These are phyloP conservation scores for Buxus sempervirens DNA, from an alignment of 164 flowering plant genomes.

Conservation along the genomic window DNA sequence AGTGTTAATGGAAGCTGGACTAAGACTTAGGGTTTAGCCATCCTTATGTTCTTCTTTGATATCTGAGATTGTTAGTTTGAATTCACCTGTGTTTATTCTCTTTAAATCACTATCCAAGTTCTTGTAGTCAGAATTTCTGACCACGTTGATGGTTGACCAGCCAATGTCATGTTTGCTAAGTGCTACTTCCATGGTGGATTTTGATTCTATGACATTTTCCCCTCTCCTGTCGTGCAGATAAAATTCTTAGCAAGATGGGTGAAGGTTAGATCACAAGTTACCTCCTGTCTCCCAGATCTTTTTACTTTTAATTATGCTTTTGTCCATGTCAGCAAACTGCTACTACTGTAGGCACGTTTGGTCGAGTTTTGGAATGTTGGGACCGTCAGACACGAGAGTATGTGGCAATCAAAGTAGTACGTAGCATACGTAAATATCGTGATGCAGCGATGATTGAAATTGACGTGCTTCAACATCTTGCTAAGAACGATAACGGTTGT, in stretches of 20 bases:
- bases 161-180: background rate
- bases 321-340: conserved; percentile 50
- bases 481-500: conserved; percentile 44
- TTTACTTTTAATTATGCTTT: conserved; percentile 41
- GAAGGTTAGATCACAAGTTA: conserved; percentile 80
- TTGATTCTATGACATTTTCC: background rate
- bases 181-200: background rate
- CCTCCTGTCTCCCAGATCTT: conserved; percentile 45
- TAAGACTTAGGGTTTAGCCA: too few relatives aligned
- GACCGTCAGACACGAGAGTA: conserved; percentile 59
- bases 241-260: conserved; percentile 89
- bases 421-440: conserved; percentile 73
- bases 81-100: too few relatives aligned
- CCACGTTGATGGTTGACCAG: background rate
- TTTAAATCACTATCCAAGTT: too few relatives aligned
- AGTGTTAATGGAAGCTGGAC: too few relatives aligned
- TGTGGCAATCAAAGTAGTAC: conserved; percentile 82
- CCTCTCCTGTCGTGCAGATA: conserved; percentile 46
- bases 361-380: conserved; percentile 97
- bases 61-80: too few relatives aligned
- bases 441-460: conserved; percentile 91
- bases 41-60: too few relatives aligned
- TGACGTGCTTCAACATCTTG: conserved; percentile 68
- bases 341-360: conserved; percentile 94
- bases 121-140: too few relatives aligned